Base-by-base conservation (phyloP, 768 basidiomycete genomes). In the Strobilomyces dryophilus region DNA sequence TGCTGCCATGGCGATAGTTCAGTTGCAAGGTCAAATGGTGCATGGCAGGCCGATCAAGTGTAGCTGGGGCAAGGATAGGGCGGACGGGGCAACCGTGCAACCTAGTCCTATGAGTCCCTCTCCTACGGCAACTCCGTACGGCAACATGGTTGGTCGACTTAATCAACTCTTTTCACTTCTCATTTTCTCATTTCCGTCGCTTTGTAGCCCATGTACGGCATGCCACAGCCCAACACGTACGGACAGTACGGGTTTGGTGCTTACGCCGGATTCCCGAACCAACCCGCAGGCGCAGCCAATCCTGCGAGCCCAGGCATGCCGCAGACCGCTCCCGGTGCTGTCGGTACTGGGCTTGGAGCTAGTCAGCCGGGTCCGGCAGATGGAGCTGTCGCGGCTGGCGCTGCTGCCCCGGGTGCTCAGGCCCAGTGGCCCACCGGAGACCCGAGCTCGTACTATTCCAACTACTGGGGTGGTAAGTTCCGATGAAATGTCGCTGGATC, bases 21-120 rank as follows among this genome's bases (percentile, higher is more conserved):
- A 98, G 69, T 77, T 99, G 47, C 92, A 95, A 71, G 95, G 95
- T 49, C 91, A 94, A 74, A 90, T 93, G 80, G 92, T 99, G 26
- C 97, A 99, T 60, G 95, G 95, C 45, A 76, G 97, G 36, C 93
- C 95, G 8, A 92, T 98, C 78, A 98, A 98, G 74, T 95, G 92
- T 72, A 93, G 92, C 64, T 99, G 97, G 97, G 97, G 97, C 52
- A 98, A 98, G 72, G 95, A 98, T 69, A 81, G 92, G 56, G 87
- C 84, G 21, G 87, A 89, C 67, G 88, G 83, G 32, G 81, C 79
- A 24, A 74, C 76, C 50, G 76, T 80, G 24, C 78, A 80, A 51
- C 70, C 73, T 17, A 67, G 67, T 21, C 65, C 80, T 35, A 69
- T 88, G 61, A 86, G 84, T 61, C 87, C 88, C 31, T 75, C 81